Base-by-base conservation (phyloP, 768 basidiomycete genomes). In the Strobilomyces dryophilus region DNA sequence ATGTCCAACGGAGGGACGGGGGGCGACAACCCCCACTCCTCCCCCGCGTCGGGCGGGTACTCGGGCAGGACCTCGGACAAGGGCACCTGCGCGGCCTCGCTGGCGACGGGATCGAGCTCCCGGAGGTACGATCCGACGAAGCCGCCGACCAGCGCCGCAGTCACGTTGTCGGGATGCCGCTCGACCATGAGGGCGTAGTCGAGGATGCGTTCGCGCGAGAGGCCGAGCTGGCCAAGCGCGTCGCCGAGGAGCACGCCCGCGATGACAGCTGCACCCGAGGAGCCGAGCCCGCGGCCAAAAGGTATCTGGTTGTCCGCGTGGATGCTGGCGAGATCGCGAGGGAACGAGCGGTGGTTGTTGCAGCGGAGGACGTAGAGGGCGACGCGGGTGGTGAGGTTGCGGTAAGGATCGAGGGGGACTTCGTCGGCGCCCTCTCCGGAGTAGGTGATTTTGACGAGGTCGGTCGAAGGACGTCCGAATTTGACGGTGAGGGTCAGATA, bases 171-270 rank as follows among this genome's bases (percentile, higher is more conserved):
- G 15, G 97, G 97, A 68, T 99, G 97, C 17, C 97, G 81, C 73
- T 99, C 97, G 64, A 99, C 94, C 97, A 99, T 99, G 49, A 99
- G 79, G 1, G 95, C 95, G 65, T 91, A 95, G 73, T 99, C 97
- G 55, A 98, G 82, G 62, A 95, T 75, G 24, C 97, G 83, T 40
- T 77, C 79, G 27, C 68, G 74, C 14, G 88, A 70, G 11, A 98
- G 82, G 21, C 77, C 65, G 55, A 98, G 80, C 17, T 79, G 59
- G 15, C 90, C 95, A 21, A 98, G 76, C n/a, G 82, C 77, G 65
- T 93, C 81, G 34, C 86, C 97, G 42, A 99, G 81, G 31, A 95
- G 79, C 32, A 97, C 94, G 39, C 97, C 97, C 1, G 94, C 95
- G 63, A 99, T 90, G 62, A 99, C 97, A n/a, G 97, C 95, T 4